A percentile compares a stretch with the other conserved stretches of the same genome.
Conservation (phyloP, 768 basidiomycete genomes). For the Fomitopsis serialis region DNA sequence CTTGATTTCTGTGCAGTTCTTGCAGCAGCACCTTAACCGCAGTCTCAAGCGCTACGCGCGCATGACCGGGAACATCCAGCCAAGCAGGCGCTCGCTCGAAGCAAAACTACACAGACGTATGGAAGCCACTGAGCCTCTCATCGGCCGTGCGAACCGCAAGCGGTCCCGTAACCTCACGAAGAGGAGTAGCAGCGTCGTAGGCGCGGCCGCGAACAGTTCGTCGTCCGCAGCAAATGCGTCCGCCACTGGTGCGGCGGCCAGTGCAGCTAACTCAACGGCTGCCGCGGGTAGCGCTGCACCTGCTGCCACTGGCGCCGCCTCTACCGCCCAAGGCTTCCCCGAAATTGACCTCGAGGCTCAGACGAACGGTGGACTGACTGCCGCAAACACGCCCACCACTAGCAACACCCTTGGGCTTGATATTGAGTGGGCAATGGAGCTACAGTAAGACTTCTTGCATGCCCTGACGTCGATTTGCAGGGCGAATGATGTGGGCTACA, state of each 20-base stretch:
- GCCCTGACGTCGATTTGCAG: conserved; percentile 21
- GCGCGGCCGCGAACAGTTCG: neutral
- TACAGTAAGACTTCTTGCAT: neutral
- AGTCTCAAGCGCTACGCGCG: conserved; percentile 58
- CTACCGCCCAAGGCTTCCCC: conserved; percentile 28
- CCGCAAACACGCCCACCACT: conserved; percentile 35
- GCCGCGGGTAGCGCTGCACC: conserved; percentile 8
- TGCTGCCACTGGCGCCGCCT: conserved; percentile 13
- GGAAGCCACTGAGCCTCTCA: conserved; percentile 24
- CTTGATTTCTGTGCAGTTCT: conserved; percentile 32
- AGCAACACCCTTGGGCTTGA: conserved; percentile 59
- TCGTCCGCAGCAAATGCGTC: neutral
- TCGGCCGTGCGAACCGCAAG: conserved; percentile 13
- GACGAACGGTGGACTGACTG: conserved; percentile 33
- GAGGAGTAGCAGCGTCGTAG: conserved; percentile 3
- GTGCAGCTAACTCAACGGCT: neutral
- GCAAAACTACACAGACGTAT: conserved; percentile 40
- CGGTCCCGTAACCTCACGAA: conserved; percentile 11
- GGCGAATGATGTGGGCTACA: conserved; percentile 48
- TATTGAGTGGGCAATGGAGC: conserved; percentile 49
- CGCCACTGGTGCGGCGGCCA: conserved; percentile 6
- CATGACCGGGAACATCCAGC: conserved; percentile 56
- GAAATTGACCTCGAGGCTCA: conserved; percentile 32
- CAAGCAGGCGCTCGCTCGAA: conserved; percentile 42
- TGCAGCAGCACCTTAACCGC: conserved; percentile 71